A percentile compares a stretch with the other conserved stretches of the same genome.
These are phyloP conservation scores for Tieghemostelium lacteum DNA, from an alignment of 78 protist species.

Conservation along the genomic window DNA sequence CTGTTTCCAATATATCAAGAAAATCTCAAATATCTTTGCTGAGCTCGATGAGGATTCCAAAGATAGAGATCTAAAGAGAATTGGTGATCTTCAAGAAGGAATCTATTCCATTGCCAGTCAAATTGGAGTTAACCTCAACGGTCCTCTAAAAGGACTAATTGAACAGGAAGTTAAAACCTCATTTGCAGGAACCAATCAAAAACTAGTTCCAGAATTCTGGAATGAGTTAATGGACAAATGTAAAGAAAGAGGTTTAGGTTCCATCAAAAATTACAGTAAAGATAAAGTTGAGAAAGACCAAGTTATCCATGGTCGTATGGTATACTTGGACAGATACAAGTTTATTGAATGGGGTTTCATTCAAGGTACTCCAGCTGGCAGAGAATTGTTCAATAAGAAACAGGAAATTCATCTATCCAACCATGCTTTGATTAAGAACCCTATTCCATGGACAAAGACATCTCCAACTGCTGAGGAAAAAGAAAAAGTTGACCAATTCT, in stretches of 20 bases:
- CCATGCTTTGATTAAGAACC: neutral
- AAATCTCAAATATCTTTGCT: too few relatives aligned
- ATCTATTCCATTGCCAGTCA: neutral
- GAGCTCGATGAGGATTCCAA: neutral
- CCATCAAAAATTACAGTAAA: too few relatives aligned
- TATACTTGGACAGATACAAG: neutral
- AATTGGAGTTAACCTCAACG: neutral
- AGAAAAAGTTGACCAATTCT: neutral
- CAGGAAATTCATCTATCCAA: neutral
- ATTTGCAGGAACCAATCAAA: neutral
- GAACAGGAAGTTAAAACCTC: neutral
- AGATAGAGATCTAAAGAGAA: neutral
- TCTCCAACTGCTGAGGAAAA: neutral
- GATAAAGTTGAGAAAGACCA: neutral
- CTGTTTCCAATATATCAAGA: neutral
- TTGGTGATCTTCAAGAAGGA: neutral
- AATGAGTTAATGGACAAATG: neutral
- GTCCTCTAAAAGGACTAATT: neutral
- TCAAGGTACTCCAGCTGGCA: neutral
- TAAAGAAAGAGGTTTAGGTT: too few relatives aligned
- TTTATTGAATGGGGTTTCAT: neutral
- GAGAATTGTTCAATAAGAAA: neutral
- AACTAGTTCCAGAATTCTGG: neutral
- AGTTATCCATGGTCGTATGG: neutral
- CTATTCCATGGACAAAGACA: neutral